phyloP scores from a whole-genome alignment of 73 alveolate species.

The Effrenium voratum region DNA sequence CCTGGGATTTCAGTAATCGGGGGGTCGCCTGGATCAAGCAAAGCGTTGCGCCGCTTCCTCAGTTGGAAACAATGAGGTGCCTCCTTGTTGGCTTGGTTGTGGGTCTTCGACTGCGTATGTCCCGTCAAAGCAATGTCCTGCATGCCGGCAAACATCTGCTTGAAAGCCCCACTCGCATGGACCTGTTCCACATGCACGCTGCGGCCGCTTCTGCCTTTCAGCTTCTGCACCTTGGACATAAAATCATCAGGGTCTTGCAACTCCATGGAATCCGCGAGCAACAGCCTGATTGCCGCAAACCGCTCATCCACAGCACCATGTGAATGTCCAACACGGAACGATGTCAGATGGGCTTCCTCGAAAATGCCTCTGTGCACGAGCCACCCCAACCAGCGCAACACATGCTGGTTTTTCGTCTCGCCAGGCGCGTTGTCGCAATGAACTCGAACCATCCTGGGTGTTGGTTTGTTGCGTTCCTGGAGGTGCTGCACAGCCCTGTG shows the following conservation, averaged over 20 bases:
- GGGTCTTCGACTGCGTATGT: neutral
- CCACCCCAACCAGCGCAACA: neutral
- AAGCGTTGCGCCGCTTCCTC: neutral
- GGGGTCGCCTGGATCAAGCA: no score
- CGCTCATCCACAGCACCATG: neutral
- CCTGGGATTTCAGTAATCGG: neutral
- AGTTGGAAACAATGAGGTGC: neutral
- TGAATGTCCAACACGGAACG: neutral
- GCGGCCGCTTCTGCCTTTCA: neutral
- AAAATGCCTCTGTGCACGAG: neutral
- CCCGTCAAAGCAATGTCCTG: neutral
- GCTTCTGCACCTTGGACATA: neutral
- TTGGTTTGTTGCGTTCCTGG: neutral
- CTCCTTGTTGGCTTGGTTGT: neutral
- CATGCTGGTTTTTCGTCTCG: neutral
- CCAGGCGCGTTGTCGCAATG: neutral
- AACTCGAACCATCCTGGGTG: neutral
- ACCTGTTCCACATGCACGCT: neutral
- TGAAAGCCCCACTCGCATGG: neutral
- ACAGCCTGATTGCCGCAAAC: neutral
- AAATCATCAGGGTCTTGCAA: neutral
- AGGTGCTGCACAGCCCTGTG: neutral
- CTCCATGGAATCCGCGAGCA: neutral
- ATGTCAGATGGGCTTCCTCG: neutral
- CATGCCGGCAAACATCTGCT: neutral